phyloP scores from a whole-genome alignment of 1,284 basidiomycete species.

The Inonotus hispidus region DNA sequence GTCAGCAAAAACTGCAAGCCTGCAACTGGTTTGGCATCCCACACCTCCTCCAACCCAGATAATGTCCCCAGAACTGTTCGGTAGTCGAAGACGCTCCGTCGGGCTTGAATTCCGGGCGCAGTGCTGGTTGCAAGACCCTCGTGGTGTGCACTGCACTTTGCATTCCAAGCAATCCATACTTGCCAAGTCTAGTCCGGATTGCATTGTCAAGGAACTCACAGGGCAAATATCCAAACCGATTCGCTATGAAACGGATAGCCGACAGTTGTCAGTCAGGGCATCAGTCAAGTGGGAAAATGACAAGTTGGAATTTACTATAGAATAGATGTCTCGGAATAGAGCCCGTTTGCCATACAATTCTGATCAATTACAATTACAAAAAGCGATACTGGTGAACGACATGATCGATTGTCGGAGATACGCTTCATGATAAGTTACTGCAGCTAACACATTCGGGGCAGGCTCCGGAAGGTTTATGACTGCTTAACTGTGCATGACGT shows the following conservation, averaged over 20 bases:
- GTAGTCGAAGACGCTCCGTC: constrained; percentile 84
- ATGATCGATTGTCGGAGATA: neutral
- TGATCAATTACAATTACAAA: neutral
- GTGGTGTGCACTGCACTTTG: constrained; percentile 83
- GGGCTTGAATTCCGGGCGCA: constrained; percentile 66
- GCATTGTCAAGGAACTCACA: constrained; percentile 47
- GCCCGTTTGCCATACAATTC: neutral
- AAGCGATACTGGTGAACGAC: neutral
- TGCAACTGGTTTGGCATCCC: constrained; percentile 57
- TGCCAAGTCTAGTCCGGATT: constrained; percentile 46
- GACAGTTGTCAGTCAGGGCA: constrained; percentile 21
- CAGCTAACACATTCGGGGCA: no score
- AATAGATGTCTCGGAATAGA: constrained; percentile 22
- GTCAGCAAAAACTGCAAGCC: constrained; percentile 68
- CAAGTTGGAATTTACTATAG: constrained; percentile 26
- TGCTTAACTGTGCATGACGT: neutral
- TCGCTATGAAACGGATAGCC: neutral
- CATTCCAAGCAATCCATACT: constrained; percentile 47
- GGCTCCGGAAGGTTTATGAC: no score
- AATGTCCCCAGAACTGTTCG: constrained; percentile 54
- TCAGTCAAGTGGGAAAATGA: constrained; percentile 28
- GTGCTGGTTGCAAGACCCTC: constrained; percentile 68
- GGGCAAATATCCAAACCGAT: constrained; percentile 33
- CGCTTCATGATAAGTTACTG: no score
- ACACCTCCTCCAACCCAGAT: constrained; percentile 45